Evolutionary conservation across 208 protist genomes (phyloP).

Genomic region (Trypanosoma avium): DNA sequence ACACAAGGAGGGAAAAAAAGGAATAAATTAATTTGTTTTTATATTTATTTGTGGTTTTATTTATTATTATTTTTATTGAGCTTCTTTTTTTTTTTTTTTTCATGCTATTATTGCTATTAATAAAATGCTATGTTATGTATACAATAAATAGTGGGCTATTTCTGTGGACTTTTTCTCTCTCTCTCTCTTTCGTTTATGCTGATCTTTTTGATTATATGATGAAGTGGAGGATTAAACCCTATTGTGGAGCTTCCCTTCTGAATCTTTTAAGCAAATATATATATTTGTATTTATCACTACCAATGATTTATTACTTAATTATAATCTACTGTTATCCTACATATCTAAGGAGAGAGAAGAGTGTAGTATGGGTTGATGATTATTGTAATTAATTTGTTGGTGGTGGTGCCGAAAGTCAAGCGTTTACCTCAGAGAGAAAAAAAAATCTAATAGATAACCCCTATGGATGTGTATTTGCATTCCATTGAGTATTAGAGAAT

Average conservation of each 20-base stretch:
- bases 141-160: not conserved
- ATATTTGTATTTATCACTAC: not conserved
- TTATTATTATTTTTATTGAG: not conserved
- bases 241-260: slow-evolving; percentile 18
- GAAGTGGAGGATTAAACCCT: slow-evolving; percentile 24
- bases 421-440: too few species aligned
- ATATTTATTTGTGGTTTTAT: not conserved
- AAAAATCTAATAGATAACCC: too few species aligned
- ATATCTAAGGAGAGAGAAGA: not conserved
- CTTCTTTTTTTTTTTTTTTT: not conserved
- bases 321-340: slow-evolving; percentile 4
- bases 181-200: not conserved
- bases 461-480: too few species aligned
- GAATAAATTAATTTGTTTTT: not conserved
- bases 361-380: too few species aligned
- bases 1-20: not conserved
- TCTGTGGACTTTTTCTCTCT: too few species aligned
- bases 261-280: too few species aligned
- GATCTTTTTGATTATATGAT: slow-evolving; percentile 15
- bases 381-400: too few species aligned
- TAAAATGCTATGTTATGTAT: too few species aligned
- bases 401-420: too few species aligned
- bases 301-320: too few species aligned
- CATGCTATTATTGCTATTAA: not conserved
- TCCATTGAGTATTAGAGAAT: too few species aligned